phyloP scores from a whole-genome alignment of 768 basidiomycete species.

The Leccinum incarnatum region DNA sequence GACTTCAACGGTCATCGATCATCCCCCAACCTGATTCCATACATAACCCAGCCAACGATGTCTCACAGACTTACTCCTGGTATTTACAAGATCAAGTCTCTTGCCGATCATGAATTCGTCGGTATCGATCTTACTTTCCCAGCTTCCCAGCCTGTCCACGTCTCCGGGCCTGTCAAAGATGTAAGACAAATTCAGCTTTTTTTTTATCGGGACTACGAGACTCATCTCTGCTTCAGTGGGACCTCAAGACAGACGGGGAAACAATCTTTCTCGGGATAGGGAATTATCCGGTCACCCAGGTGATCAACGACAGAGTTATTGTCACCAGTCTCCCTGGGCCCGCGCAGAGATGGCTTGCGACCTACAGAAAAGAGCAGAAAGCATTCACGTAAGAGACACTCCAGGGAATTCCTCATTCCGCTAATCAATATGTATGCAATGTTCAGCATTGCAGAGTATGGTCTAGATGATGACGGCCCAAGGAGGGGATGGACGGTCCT shows the following conservation, averaged over 20 bases:
- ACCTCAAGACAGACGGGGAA: background rate
- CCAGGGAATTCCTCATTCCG: background rate
- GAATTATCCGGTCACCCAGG: background rate
- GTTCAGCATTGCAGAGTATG: background rate
- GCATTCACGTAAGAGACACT: background rate
- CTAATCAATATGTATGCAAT: background rate
- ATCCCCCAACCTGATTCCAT: background rate
- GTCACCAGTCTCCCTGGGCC: background rate
- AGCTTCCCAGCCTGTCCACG: background rate
- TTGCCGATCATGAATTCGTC: background rate
- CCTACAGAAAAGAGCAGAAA: background rate
- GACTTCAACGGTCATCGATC: background rate
- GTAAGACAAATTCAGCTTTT: background rate
- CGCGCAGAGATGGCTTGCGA: background rate
- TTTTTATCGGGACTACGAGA: background rate
- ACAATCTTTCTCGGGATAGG: background rate
- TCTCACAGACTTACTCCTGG: background rate
- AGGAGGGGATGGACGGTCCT: background rate
- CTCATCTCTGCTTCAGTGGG: background rate
- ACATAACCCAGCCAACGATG: background rate
- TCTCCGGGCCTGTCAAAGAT: background rate
- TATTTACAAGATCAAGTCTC: background rate
- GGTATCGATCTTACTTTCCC: background rate
- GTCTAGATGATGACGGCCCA: too few relatives aligned
- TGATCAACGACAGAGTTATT: background rate